Base-by-base conservation (phyloP, 192 early-diverging fungal species). In the Diversispora epigaea region DNA sequence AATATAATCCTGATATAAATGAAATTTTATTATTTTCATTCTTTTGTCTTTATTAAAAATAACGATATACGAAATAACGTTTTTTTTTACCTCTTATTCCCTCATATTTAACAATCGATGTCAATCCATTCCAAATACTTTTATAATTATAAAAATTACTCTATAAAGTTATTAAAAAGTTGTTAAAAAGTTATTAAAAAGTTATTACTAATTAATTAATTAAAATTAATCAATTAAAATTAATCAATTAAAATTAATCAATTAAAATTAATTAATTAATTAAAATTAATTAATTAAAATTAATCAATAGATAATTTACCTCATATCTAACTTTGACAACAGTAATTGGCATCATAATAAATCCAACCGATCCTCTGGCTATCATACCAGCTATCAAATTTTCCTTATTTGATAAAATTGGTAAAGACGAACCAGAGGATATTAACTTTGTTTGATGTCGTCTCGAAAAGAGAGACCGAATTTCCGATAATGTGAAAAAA, bases 331-430 rank as follows among this genome's bases (percentile, higher is more conserved):
- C 90, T 83, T 98, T 98, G 65, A 98, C 85, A 45, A 96, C 91
- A 0, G 94, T 94, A n/a, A 94, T 88, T 0, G 96, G 96, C 96
- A 98, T 98, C 83, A 96, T 85, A 0, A 95, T 67, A 71, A 95
- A 91, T 6, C 96, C 96, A 25, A 93, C 89, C 9, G 91, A 76
- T 10, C 87, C 90, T 50, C 92, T 80, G 21, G 93, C 89, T 40
- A 86, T 80, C 15, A 88, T 87, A 21, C 93, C 93, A 2, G 91
- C 86, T 8, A 91, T 67, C 78, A 94, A 68, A 78, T 92, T 94
- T 71, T 90, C 87, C 65, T 77, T 82, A 63, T 86, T 79, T 77
- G 84, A 85, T 75, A 88, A 77, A 77, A 81, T 70, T 8, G 89
- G 80, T 12, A 81, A 68, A 2, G 77, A 80, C 67, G 25, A 46